These are phyloP conservation scores for Tetraselmis striata DNA, from an alignment of 139 green algal genomes.

Conservation along the genomic window DNA sequence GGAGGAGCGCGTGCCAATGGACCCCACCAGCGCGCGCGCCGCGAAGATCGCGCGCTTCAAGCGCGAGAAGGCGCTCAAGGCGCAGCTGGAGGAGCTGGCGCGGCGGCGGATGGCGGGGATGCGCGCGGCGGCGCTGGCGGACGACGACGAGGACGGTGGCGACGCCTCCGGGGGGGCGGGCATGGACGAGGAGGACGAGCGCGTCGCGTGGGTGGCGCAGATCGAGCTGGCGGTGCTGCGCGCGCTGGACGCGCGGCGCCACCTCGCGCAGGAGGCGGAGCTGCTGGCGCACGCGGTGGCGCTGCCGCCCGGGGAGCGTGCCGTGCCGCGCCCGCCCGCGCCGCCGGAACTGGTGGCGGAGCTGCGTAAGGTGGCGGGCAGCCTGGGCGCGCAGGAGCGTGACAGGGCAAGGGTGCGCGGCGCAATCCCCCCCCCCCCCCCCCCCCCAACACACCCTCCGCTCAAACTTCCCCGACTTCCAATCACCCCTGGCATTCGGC, in stretches of 20 bases:
- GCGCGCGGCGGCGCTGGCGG: conserved; percentile 8
- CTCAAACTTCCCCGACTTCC: too few relatives aligned
- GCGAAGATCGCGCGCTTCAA: conserved; percentile 61
- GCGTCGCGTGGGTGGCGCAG: conserved; percentile 36
- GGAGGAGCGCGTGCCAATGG: neutral
- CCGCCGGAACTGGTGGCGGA: conserved; percentile 23
- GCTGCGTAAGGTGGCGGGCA: conserved; percentile 13
- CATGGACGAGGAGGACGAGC: conserved; percentile 49
- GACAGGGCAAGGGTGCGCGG: too few relatives aligned
- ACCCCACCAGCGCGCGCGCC: conserved; percentile 23
- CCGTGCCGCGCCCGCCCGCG: conserved; percentile 6
- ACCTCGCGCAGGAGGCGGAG: conserved; percentile 49
- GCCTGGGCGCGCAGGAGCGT: too few relatives aligned
- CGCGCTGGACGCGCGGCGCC: conserved; percentile 21
- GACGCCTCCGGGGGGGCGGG: neutral
- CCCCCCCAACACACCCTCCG: too few relatives aligned
- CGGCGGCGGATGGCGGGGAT: conserved; percentile 7
- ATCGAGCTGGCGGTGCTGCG: conserved; percentile 29
- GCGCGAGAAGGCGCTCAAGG: conserved; percentile 32
- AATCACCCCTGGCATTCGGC: too few relatives aligned
- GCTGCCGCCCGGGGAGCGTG: conserved; percentile 24
- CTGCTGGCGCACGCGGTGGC: conserved; percentile 38
- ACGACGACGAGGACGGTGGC: conserved; percentile 12
- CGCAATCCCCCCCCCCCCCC: too few relatives aligned
- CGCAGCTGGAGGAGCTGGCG: conserved; percentile 27